These are phyloP conservation scores for Escallonia rubra DNA, from an alignment of 129 eudicot species.

Conservation along the genomic window DNA sequence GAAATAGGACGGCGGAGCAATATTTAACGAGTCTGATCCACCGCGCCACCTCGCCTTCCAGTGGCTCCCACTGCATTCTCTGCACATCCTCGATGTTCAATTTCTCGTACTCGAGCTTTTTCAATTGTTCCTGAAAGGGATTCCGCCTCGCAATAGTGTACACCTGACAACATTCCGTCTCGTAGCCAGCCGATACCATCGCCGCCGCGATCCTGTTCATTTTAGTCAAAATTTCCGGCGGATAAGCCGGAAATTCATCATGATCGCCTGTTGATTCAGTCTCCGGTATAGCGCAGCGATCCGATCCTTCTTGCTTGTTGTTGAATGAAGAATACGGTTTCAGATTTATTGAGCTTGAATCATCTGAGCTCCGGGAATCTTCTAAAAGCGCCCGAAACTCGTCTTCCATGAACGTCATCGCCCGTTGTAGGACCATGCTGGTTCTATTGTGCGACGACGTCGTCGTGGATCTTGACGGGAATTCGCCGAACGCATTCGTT, in stretches of 20 bases:
- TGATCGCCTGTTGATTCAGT: constrained; percentile 6
- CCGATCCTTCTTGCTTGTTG: neutral
- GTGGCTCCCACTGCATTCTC: constrained; percentile 53
- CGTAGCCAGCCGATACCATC: constrained; percentile 62
- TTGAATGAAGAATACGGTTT: constrained; percentile 19
- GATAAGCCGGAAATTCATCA: constrained; percentile 27
- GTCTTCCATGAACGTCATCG: constrained; percentile 58
- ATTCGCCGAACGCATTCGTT: constrained; percentile 33
- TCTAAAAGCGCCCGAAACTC: constrained; percentile 54
- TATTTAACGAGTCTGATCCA: constrained; percentile 60
- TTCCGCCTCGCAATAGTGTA: constrained; percentile 41
- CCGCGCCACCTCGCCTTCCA: constrained; percentile 59
- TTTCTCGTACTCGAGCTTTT: constrained; percentile 40
- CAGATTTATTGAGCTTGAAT: constrained; percentile 4
- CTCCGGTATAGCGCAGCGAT: neutral
- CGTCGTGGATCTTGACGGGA: constrained; percentile 23
- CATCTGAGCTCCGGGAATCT: constrained; percentile 12
- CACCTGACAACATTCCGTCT: constrained; percentile 62
- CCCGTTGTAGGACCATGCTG: constrained; percentile 42
- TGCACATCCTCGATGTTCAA: constrained; percentile 61
- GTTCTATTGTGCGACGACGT: constrained; percentile 25
- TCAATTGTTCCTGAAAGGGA: constrained; percentile 35
- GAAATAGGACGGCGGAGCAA: constrained; percentile 44
- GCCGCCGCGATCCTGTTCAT: constrained; percentile 38
- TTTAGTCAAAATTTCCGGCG: constrained; percentile 25